phyloP scores from a whole-genome alignment of 2,329 filamentous ascomycete species.

The Aspergillus sp. region DNA sequence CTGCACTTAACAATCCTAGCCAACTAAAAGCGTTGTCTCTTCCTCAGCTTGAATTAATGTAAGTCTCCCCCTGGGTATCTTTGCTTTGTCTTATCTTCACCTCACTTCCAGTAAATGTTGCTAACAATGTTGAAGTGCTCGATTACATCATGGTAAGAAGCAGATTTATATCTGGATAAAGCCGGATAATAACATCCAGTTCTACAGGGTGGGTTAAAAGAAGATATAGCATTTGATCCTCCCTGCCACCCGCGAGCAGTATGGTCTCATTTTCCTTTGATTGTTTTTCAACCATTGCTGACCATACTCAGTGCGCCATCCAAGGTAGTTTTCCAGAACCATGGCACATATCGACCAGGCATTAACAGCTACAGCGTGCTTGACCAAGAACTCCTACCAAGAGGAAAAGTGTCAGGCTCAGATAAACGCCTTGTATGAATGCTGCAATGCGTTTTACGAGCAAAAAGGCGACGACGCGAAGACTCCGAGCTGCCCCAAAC shows the following conservation, averaged over 20 bases:
- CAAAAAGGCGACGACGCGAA: constrained; percentile 73
- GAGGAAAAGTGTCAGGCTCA: constrained; percentile 77
- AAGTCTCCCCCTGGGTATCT: not conserved
- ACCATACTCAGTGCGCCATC: constrained; percentile 70
- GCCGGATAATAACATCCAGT: constrained; percentile 5
- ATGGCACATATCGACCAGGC: constrained; percentile 2
- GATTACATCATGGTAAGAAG: constrained; percentile 31
- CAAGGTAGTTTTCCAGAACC: constrained; percentile 61
- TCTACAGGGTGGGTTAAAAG: constrained; percentile 51
- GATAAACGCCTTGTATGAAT: constrained; percentile 87
- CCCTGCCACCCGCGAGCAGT: constrained; percentile 85
- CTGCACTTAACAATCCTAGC: not conserved
- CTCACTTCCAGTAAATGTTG: not conserved
- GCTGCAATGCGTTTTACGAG: constrained; percentile 86
- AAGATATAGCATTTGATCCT: constrained; percentile 71
- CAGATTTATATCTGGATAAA: constrained; percentile 5
- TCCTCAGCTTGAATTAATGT: not conserved
- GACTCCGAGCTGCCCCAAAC: constrained; percentile 82
- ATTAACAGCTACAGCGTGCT: constrained; percentile 62
- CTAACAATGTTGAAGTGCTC: not conserved
- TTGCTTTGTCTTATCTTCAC: not conserved
- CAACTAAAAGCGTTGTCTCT: not conserved
- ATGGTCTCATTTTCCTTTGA: constrained; percentile 38
- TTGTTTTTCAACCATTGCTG: constrained; percentile 13
- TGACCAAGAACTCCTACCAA: constrained; percentile 80